Evolutionary conservation across 176 grass and related monocot genomes (phyloP), one percentile per base, ranked within the genome.

Genomic region (Saccharum spontaneum): DNA sequence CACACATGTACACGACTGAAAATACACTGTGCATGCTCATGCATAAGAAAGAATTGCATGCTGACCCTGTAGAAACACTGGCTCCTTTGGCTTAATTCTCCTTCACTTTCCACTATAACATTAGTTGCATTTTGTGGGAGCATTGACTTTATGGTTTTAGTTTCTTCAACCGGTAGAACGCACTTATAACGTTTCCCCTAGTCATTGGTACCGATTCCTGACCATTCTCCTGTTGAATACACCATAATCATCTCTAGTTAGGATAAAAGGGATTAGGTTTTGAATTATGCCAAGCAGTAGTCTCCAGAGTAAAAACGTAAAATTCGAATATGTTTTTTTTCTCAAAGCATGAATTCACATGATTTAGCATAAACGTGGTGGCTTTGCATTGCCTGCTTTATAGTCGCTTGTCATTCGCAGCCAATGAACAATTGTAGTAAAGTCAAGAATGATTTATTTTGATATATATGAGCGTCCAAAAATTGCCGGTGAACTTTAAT

Each of bases 1-100:
- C n/a, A 82, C 45, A 57, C 9, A 36, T 46, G 11, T 22, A 77
- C 20, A 76, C 5, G 34, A 63, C 41, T 54, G 36, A 85, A n/a
- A 63, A 70, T 62, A 45, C 0, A 22, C 7, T 38, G 38, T 30
- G 67, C 2, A 1, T 37, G n/a, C 16, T 39, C 5, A 8, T n/a
- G 36, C 63, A 85, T 43, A 70, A 84, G 26, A 71, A 79, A 91
- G 13, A 44, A 3, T 17, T 54, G 28, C 16, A 64, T 77, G n/a
- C 87, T 80, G 84, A 98, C 93, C 82, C 85, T 94, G 79, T 98
- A 94, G 37, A 98, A 94, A 82, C 93, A 98, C 55, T 88, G 78
- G 97, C 33, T 92, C 94, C 86, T 98, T 98, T 79, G 86, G 67
- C 45, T 90, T 87, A 79, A 94, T 88, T 86, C 76, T 95, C 49